Evolutionary conservation across 495 filamentous ascomycete genomes (phyloP).

Genomic region (Darksidea phi): DNA sequence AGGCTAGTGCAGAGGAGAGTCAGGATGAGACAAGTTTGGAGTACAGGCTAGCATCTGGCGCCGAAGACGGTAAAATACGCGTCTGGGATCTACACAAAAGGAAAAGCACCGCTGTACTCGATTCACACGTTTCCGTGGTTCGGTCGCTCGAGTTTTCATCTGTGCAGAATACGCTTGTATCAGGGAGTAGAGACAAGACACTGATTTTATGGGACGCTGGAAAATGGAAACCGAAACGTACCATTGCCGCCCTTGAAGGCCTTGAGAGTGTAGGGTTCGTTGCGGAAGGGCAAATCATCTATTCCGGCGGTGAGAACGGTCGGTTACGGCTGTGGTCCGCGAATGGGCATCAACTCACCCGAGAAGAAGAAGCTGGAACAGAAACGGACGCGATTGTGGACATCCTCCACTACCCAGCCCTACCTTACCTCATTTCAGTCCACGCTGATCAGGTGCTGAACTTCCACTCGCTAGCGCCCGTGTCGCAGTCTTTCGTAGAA

Average conservation of each 20-base stretch:
- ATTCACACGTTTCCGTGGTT: conserved; percentile 91
- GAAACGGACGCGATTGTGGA: conserved; percentile 78
- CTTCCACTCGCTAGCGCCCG: conserved; percentile 58
- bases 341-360: conserved; percentile 73
- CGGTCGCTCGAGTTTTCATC: conserved; percentile 77
- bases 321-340: conserved; percentile 79
- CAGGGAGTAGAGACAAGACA: conserved; percentile 93
- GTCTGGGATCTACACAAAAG: conserved; percentile 90
- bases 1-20: conserved; percentile 46
- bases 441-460: conserved; percentile 84
- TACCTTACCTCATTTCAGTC: conserved; percentile 74
- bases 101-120: conserved; percentile 71
- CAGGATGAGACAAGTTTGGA: conserved; percentile 49
- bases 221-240: conserved; percentile 78
- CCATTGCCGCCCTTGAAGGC: conserved; percentile 80
- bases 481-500: conserved; percentile 39
- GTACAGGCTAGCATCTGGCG: conserved; percentile 84
- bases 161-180: conserved; percentile 70
- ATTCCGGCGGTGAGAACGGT: conserved; percentile 84
- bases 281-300: conserved; percentile 63
- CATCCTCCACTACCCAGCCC: conserved; percentile 59
- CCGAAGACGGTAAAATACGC: conserved; percentile 85
- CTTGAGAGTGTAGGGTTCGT: conserved; percentile 84
- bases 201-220: conserved; percentile 84
- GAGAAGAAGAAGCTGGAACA: conserved; percentile 60